These are phyloP conservation scores for Artemisia tridentata DNA, from an alignment of 129 eudicot genomes.

Conservation along the genomic window DNA sequence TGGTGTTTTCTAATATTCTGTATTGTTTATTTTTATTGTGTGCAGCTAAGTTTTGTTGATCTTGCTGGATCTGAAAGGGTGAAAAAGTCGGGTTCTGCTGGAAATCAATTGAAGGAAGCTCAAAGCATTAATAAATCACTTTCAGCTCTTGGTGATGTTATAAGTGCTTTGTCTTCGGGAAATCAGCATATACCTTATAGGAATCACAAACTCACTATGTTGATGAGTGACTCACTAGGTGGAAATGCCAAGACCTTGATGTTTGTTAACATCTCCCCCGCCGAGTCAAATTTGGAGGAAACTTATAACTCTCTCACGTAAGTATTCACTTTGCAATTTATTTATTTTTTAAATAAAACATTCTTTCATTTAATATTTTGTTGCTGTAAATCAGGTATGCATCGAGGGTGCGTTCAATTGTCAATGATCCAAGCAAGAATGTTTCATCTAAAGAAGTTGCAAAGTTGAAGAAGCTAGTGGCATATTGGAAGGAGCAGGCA, in stretches of 20 bases:
- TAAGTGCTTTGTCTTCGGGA: conserved; percentile 82
- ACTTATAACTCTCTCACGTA: conserved; percentile 89
- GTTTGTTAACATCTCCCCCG: conserved; percentile 94
- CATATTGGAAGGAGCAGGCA: conserved; percentile 92
- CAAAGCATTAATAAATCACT: conserved; percentile 96
- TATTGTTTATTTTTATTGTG: neutral
- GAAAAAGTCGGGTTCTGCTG: conserved; percentile 89
- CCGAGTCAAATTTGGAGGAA: conserved; percentile 93
- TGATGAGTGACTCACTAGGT: conserved; percentile 98
- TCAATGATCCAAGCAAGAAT: conserved; percentile 93
- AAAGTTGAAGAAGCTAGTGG: conserved; percentile 69
- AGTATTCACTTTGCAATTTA: conserved; percentile 19
- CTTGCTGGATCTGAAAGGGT: conserved; percentile 98
- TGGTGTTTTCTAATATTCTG: neutral
- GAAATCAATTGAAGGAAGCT: conserved; percentile 84
- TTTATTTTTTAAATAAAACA: neutral
- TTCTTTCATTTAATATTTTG: neutral
- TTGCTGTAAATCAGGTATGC: conserved; percentile 55
- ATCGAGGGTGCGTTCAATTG: conserved; percentile 89
- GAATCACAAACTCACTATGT: conserved; percentile 90
- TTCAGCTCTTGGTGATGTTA: conserved; percentile 97
- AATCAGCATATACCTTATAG: conserved; percentile 95
- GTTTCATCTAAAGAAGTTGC: conserved; percentile 96
- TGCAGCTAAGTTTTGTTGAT: conserved; percentile 97
- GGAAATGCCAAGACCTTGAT: conserved; percentile 96